Conservation (phyloP, 1,284 basidiomycete genomes). For the Ustilago vetiveriae region DNA sequence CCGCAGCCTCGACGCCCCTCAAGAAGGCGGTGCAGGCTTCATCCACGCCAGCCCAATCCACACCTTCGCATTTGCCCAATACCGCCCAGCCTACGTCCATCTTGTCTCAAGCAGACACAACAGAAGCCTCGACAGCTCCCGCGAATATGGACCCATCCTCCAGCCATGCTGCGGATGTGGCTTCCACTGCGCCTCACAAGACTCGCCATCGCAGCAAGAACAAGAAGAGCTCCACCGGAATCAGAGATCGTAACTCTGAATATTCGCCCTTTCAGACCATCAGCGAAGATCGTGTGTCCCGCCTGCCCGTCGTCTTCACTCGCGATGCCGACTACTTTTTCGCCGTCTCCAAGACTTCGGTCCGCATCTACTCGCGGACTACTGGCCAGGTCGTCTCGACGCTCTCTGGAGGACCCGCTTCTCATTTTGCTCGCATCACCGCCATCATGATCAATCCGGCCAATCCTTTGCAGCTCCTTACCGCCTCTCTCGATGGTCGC, state of each 20-base stretch:
- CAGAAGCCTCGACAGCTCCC: slow-evolving; percentile 4
- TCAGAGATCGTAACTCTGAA: slow-evolving; percentile 21
- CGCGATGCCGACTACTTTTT: slow-evolving; percentile 60
- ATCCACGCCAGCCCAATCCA: slow-evolving; percentile 10
- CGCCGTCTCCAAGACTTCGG: slow-evolving; percentile 52
- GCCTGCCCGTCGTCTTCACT: slow-evolving; percentile 45
- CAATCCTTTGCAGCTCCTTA: slow-evolving; percentile 89
- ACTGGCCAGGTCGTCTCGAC: slow-evolving; percentile 62
- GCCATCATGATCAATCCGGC: slow-evolving; percentile 81
- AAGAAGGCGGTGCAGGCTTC: slow-evolving; percentile 19
- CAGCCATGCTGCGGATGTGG: slow-evolving; percentile 10
- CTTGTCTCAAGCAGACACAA: slow-evolving; percentile 1
- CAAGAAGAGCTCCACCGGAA: slow-evolving; percentile 17
- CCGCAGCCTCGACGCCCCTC: slow-evolving; percentile 19
- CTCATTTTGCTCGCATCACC: slow-evolving; percentile 69
- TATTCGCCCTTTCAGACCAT: slow-evolving; percentile 42
- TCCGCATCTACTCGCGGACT: slow-evolving; percentile 58
- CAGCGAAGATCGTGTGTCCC: slow-evolving; percentile 40
- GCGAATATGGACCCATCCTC: slow-evolving; percentile 8
- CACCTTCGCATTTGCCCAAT: neutral
- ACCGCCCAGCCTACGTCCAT: slow-evolving; percentile 7
- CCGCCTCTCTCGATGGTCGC: slow-evolving; percentile 82
- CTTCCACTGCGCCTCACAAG: slow-evolving; percentile 5
- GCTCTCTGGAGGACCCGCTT: slow-evolving; percentile 49
- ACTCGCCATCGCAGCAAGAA: slow-evolving; percentile 19